Evolutionary conservation across 1,284 basidiomycete genomes (phyloP).

Genomic region (Marasmius tenuissimus): DNA sequence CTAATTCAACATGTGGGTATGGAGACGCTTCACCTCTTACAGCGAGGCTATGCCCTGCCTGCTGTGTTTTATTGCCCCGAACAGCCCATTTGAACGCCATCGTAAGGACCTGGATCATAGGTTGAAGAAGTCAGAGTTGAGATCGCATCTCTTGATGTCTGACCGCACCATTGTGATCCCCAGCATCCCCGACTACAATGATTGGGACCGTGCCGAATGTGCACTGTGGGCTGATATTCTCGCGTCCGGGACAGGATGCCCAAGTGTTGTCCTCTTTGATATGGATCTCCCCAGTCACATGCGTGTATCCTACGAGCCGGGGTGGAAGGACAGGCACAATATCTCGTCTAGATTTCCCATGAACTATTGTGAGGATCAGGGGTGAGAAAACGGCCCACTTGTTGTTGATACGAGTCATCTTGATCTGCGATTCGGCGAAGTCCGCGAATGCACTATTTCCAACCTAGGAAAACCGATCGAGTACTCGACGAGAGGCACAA

Average conservation of each 20-base stretch:
- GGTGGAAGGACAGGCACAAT: constrained; percentile 48
- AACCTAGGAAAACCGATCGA: constrained; percentile 32
- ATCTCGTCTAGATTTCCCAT: constrained; percentile 32
- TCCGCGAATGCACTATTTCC: constrained; percentile 63
- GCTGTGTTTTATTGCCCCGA: constrained; percentile 10
- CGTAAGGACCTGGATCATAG: constrained; percentile 44
- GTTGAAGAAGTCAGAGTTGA: background rate
- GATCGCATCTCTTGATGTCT: background rate
- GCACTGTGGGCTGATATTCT: constrained; percentile 52
- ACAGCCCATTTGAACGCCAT: constrained; percentile 54
- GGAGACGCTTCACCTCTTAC: no score
- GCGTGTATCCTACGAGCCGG: constrained; percentile 50
- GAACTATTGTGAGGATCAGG: constrained; percentile 12
- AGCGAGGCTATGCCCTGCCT: no score
- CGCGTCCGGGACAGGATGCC: constrained; percentile 50
- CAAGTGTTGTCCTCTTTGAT: constrained; percentile 34
- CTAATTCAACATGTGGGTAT: no score
- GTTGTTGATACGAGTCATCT: constrained; percentile 52
- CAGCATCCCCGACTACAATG: constrained; percentile 40
- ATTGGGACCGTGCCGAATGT: constrained; percentile 53
- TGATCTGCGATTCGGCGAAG: constrained; percentile 49
- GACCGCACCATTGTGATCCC: constrained; percentile 47
- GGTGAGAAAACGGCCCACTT: constrained; percentile 25
- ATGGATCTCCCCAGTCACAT: constrained; percentile 60
- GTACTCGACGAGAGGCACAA: background rate